Evolutionary conservation across 1,284 basidiomycete species (phyloP).

Genomic region (Sutorius eximius): DNA sequence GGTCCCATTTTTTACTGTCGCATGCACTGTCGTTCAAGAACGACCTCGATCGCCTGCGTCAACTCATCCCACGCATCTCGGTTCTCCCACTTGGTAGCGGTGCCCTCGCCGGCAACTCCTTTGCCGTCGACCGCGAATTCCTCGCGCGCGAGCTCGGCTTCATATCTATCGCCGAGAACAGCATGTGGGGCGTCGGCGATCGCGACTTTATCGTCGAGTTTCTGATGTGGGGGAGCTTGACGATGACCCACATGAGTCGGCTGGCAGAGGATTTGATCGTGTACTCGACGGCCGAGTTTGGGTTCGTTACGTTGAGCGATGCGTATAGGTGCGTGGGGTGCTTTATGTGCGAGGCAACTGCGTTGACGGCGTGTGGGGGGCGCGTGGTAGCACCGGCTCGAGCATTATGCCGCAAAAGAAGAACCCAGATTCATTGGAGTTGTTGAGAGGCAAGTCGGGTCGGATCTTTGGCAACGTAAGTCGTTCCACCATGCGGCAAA

Average conservation of each 20-base stretch:
- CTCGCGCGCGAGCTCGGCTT: constrained; percentile 87
- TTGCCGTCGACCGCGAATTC: constrained; percentile 87
- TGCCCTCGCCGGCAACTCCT: constrained; percentile 95
- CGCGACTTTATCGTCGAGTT: constrained; percentile 98
- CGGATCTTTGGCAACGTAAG: constrained; percentile 89
- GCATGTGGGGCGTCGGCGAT: constrained; percentile 93
- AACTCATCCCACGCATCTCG: constrained; percentile 86
- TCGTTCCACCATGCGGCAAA: neutral
- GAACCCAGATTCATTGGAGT: constrained; percentile 95
- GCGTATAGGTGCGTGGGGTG: constrained; percentile 78
- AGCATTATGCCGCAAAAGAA: constrained; percentile 99
- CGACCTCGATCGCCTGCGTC: constrained; percentile 85
- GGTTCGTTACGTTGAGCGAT: constrained; percentile 91
- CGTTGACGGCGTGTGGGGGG: neutral
- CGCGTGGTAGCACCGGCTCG: constrained; percentile 78
- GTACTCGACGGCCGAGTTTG: constrained; percentile 96
- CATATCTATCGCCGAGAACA: constrained; percentile 84
- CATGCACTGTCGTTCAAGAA: constrained; percentile 90
- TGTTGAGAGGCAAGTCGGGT: constrained; percentile 93
- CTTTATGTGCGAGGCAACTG: neutral
- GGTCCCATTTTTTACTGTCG: constrained; percentile 95
- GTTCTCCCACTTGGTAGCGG: constrained; percentile 93
- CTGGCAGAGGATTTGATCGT: constrained; percentile 96
- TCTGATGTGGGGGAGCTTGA: constrained; percentile 92
- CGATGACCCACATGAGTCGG: constrained; percentile 92